Base-by-base conservation (phyloP, 2,329 filamentous ascomycete species). In the Fusarium humuli region DNA sequence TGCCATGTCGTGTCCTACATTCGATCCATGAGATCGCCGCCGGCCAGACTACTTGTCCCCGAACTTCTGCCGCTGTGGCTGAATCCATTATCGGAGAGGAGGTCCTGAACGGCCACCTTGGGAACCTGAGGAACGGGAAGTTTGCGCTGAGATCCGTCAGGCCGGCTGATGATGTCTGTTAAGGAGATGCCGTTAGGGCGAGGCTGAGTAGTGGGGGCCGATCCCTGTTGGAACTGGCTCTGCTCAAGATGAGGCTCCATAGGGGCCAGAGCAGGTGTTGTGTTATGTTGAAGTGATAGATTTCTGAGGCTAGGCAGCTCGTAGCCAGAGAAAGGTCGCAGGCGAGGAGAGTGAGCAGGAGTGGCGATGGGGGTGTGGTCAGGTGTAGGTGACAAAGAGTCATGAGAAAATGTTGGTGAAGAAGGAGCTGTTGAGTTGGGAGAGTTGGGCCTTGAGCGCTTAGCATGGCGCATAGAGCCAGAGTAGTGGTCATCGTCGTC, bases 301-400 rank as follows among this genome's bases (percentile, higher is more conserved):
- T 86, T 87, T 61, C 96, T 91, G 74, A 99, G 90, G 45, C 93
- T 94, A 32, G 96, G 95, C 57, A 98, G 86, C 79, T 98, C 94
- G 74, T 84, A 82, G 57, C 95, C 86, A 71, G 92, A 88, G 77
- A 92, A 91, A 5, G 95, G 93, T 65, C 94, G 88, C 73, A 99
- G 86, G 45, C 96, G 93, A 54, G 96, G 96, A 20, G 94, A 98
- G 81, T 98, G 96, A 45, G 94, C 95, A 7, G 95, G 95, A 7
- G 95, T 99, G 29, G 94, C 95, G 59, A 98, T 90, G n/a, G 95
- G 95, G n/a, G 96, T 98, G 84, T 98, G 94, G 77, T 98, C 95
- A 13, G 95, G 96, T 3, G 95, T 99, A 7, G 95, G 96, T 12
- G 95, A 98, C 48, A 95, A 87, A 13, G 95, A 98, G 81, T 97